Conservation (phyloP, 352 stramenopile genomes). For the Phytophthora pseudosyringae region DNA sequence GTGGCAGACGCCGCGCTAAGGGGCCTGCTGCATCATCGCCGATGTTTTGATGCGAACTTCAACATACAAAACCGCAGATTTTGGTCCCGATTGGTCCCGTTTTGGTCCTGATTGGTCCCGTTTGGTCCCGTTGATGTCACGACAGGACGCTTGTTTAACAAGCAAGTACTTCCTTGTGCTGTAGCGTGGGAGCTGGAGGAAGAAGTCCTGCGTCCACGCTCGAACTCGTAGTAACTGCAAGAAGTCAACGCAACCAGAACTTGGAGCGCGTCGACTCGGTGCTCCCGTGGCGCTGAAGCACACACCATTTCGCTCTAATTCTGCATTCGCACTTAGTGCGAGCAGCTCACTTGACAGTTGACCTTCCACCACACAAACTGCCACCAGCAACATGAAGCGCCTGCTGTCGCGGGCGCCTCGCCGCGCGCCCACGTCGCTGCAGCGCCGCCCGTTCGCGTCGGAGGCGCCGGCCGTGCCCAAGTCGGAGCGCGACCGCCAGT, state of each 20-base stretch:
- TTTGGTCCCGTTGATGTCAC: too few relatives aligned
- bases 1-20: not conserved
- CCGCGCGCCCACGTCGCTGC: not conserved
- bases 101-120: too few relatives aligned
- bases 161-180: too few relatives aligned
- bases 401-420: constrained; percentile 16
- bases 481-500: constrained; percentile 53
- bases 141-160: too few relatives aligned
- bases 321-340: constrained; percentile 7
- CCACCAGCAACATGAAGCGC: constrained; percentile 20
- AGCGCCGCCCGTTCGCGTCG: not conserved
- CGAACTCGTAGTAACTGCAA: too few relatives aligned
- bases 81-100: too few relatives aligned
- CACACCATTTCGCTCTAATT: not conserved
- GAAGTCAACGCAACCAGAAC: too few relatives aligned
- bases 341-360: not conserved
- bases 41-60: constrained; percentile 33
- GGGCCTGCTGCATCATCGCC: constrained; percentile 19
- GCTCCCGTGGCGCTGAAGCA: too few relatives aligned
- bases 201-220: too few relatives aligned
- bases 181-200: too few relatives aligned
- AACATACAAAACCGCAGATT: constrained; percentile 5
- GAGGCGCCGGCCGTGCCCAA: constrained; percentile 21
- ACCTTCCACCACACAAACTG: constrained; percentile 15
- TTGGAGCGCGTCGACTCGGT: too few relatives aligned